Percentiles rank a stretch among this genome's conserved stretches.
These are phyloP conservation scores for Tripterygium wilfordii DNA, from an alignment of 177 flowering plant genomes.

Conservation along the genomic window DNA sequence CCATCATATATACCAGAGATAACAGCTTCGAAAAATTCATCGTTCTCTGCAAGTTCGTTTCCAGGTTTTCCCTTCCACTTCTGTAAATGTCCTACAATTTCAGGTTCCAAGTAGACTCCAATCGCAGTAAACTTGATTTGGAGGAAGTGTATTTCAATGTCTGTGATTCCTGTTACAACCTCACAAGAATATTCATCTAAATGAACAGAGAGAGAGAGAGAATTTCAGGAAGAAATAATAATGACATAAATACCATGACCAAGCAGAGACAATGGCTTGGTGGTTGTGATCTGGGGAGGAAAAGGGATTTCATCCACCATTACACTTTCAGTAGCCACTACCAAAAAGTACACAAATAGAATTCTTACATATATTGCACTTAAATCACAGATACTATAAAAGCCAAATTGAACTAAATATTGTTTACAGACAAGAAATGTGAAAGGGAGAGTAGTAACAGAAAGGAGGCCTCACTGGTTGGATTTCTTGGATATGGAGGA, in stretches of 20 bases:
- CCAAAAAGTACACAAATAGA: no score
- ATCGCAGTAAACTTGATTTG: conserved; percentile 91
- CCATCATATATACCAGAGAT: conserved; percentile 42
- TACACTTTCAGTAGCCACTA: conserved; percentile 57
- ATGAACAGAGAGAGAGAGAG: neutral
- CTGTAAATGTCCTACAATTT: conserved; percentile 48
- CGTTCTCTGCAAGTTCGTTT: conserved; percentile 54
- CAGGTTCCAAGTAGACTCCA: conserved; percentile 78
- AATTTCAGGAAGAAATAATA: neutral
- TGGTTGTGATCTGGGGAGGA: conserved; percentile 40
- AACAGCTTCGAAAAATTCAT: conserved; percentile 73
- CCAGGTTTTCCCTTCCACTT: conserved; percentile 74
- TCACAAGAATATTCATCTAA: neutral
- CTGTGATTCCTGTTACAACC: conserved; percentile 65
- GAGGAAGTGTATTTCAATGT: conserved; percentile 88
- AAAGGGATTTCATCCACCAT: conserved; percentile 73
- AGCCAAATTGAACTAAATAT: no score
- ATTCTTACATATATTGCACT: no score
- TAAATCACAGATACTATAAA: no score
- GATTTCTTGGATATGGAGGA: no score
- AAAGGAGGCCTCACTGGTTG: no score
- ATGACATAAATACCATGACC: conserved; percentile 56
- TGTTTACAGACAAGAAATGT: no score
- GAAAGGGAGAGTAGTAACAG: no score
- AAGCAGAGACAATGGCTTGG: conserved; percentile 55